Percentiles rank a stretch among this genome's conserved stretches.
Conservation (phyloP, 768 basidiomycete species). For the Lactifluus volemus region DNA sequence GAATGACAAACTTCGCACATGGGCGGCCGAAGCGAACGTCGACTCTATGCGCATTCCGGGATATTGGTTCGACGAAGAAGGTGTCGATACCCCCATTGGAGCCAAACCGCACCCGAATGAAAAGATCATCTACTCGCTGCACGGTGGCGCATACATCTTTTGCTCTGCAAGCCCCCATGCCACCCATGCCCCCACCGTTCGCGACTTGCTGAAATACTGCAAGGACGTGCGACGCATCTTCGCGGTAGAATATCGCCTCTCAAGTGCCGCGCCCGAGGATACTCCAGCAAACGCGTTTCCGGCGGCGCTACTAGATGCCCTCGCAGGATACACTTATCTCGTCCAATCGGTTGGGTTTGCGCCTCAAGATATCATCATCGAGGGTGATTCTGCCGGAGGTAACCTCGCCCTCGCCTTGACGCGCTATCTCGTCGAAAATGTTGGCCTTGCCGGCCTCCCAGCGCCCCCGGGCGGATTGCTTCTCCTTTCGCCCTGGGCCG, state of each 20-base stretch:
- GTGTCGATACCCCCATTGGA: background rate
- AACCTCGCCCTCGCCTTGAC: background rate
- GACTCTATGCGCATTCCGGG: constrained; percentile 14
- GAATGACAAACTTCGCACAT: constrained; percentile 2
- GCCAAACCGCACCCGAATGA: background rate
- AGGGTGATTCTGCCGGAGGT: background rate
- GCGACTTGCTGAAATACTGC: constrained; percentile 5
- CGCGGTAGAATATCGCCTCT: constrained; percentile 17
- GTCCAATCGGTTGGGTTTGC: background rate
- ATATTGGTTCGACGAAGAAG: constrained; percentile 17
- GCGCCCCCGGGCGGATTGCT: background rate
- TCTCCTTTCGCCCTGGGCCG: background rate
- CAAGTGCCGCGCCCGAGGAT: background rate
- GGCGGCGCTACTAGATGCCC: background rate
- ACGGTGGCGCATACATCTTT: constrained; percentile 13
- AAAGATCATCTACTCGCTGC: constrained; percentile 14
- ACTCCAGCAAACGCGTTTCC: background rate
- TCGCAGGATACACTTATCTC: background rate
- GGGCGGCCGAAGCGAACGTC: constrained; percentile 17
- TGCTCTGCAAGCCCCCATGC: constrained; percentile 2
- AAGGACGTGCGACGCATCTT: constrained; percentile 2
- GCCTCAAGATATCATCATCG: background rate
- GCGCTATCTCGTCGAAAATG: background rate
- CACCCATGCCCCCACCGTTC: background rate
- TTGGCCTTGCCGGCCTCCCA: background rate